Base-by-base conservation (phyloP, 2,329 filamentous ascomycete genomes). In the Botryotinia globosa region DNA sequence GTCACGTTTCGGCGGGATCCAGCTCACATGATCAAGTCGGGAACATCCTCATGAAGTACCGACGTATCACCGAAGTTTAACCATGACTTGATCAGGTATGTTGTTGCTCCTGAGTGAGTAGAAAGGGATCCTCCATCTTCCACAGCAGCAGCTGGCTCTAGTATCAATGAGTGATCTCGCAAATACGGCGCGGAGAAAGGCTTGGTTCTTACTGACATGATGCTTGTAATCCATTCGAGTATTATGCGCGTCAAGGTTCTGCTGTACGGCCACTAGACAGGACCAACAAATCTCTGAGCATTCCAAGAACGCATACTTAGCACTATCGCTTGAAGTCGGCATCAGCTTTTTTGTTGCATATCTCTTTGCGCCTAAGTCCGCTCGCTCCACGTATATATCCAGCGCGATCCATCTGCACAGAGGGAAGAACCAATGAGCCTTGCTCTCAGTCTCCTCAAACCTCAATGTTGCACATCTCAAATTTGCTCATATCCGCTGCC, bases 401-500 rank as follows among this genome's bases (percentile, higher is more conserved):
- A n/a, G n/a, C 8, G 37, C 22, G 3, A 14, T 42, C 4, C 37
- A n/a, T 22, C 22, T 61, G 18, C 25, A 42, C 10, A 16, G 25
- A 29, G 20, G 4, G 4, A 25, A 3, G 29, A 37, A 25, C 44
- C 63, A 65, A 65, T 65, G 45, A 37, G 14, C 20, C 32, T 48
- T 32, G 18, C 42, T 29, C 18, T 22, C 39, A 7, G 32, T 64
- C 44, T 12, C 44, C 29, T 25, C 29, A 16, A 65, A 29, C 29
- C 29, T 20, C 16, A 65, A 48, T 65, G 63, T 65, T 65, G 63
- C 63, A 65, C 29, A 22, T 48, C 63, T 65, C 44, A 65, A 34
- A 32, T 48, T 48, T 12, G 20, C 62, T 65, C 29, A 48, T 34
- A 34, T 65, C 62, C 42, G 62, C 62, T 44, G 29, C 29, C 42